phyloP scores from a whole-genome alignment of 75 land plant species.

The Isoetes taiwanensis region DNA sequence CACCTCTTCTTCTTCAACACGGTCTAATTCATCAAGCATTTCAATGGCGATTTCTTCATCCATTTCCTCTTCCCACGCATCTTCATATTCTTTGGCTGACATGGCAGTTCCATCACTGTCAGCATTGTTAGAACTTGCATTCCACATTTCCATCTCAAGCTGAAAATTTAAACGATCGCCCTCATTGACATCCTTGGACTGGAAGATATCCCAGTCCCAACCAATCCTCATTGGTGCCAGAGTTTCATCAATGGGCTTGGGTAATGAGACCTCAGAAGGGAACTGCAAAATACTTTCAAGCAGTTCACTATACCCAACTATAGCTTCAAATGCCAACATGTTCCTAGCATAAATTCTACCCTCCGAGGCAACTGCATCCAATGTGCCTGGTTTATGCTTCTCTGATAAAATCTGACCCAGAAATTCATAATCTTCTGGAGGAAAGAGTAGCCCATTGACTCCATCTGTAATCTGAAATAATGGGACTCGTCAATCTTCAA shows the following conservation, averaged over 20 bases:
- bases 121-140: not conserved
- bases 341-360: slow-evolving; percentile 40
- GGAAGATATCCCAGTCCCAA: slow-evolving; percentile 60
- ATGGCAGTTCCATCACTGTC: slow-evolving; percentile 1
- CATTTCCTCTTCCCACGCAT: slow-evolving; percentile 27
- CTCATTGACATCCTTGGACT: slow-evolving; percentile 15
- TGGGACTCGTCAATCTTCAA: too few relatives aligned
- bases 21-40: slow-evolving; percentile 29
- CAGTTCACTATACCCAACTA: slow-evolving; percentile 50
- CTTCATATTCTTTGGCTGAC: slow-evolving; percentile 6
- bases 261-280: slow-evolving; percentile 56
- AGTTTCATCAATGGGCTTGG: slow-evolving; percentile 27
- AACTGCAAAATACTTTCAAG: slow-evolving; percentile 56
- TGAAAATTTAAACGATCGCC: slow-evolving; percentile 17
- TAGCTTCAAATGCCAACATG: slow-evolving; percentile 39
- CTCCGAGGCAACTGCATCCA: slow-evolving; percentile 30
- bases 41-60: slow-evolving; percentile 36
- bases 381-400: slow-evolving; percentile 25
- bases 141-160: not conserved
- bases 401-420: slow-evolving; percentile 37
- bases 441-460: slow-evolving; percentile 63
- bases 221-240: slow-evolving; percentile 22
- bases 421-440: slow-evolving; percentile 35
- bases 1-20: slow-evolving; percentile 79
- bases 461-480: slow-evolving; percentile 69